Percentiles rank a stretch among this genome's conserved stretches.
Evolutionary conservation across 1,284 basidiomycete species (phyloP).

Genomic region (Dichomitus squalens): DNA sequence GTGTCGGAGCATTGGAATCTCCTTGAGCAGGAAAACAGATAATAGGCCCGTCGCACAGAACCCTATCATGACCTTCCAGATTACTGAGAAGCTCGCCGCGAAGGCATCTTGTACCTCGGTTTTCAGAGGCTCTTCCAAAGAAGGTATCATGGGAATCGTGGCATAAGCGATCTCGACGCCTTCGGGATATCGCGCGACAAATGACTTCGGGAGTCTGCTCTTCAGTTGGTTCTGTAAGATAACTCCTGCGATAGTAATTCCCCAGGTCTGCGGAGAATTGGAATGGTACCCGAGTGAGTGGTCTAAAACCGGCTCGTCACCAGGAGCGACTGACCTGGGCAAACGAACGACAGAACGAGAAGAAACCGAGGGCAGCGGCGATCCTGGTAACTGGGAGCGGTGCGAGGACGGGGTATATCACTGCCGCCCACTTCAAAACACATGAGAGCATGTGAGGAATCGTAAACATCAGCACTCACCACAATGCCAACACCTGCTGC

Average conservation of each 20-base stretch:
- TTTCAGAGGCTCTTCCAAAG: constrained; percentile 35
- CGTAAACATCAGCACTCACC: constrained; percentile 17
- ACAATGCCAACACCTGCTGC: constrained; percentile 29
- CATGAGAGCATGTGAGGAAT: background rate
- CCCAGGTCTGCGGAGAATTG: constrained; percentile 36
- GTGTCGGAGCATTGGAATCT: constrained; percentile 34
- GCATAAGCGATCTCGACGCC: constrained; percentile 40
- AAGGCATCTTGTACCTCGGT: constrained; percentile 38
- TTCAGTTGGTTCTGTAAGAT: constrained; percentile 44
- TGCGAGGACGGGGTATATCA: constrained; percentile 38
- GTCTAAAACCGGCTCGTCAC: too few species aligned
- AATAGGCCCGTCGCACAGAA: constrained; percentile 37
- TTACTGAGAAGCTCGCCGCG: constrained; percentile 32
- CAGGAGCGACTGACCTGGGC: constrained; percentile 24
- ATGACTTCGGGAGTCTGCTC: constrained; percentile 35
- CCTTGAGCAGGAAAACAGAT: constrained; percentile 34
- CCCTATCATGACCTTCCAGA: constrained; percentile 41
- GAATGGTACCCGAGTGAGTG: background rate
- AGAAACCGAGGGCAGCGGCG: constrained; percentile 36
- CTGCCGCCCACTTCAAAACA: constrained; percentile 22
- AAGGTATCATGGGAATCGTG: constrained; percentile 37
- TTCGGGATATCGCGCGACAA: constrained; percentile 34
- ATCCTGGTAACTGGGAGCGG: constrained; percentile 33
- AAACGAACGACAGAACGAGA: constrained; percentile 35
- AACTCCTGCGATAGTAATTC: constrained; percentile 40